Evolutionary conservation across 2,329 filamentous ascomycete genomes (phyloP), one percentile per base, ranked within the genome.

Genomic region (Botrytis medusae): DNA sequence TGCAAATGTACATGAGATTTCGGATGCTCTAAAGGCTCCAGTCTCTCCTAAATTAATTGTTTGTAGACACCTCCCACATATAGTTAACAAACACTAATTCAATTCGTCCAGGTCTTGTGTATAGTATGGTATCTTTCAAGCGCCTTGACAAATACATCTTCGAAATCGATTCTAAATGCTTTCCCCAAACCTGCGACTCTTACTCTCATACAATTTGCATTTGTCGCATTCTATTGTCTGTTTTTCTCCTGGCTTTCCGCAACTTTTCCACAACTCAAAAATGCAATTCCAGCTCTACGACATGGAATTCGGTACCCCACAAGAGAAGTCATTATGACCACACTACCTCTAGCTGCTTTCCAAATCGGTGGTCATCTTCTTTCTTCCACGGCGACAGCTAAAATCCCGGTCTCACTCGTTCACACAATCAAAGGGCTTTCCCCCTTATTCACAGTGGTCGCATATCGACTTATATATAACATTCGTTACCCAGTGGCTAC

Each of bases 381-480:
- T 62, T 97, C 93, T 82, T 97, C 95, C 9, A 96, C 94, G 76
- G 95, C 96, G 42, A 99, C 95, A 46, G 92, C 94, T 69, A 93
- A 94, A 81, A 98, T 99, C 72, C 95, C 96, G 0, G 96, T 99
- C 1, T 98, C 96, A 10, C 88, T 99, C 51, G 96, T 99, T 5
- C 96, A 99, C 83, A 99, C 96, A 1, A 98, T 99, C 84, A 99
- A 99, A 84, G 96, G 96, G 12, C 89, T 99, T 40, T 98, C 95
- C 4, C 96, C 96, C 6, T 86, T 99, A 12, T 97, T 99, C 82
- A 99, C 96, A 0, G 96, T 99, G 60, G 83, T 97, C 72, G 96
- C 96, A 70, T 99, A 99, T 81, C 91, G 96, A 71, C 83, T 97
- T 77, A 87, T 98, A 80, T 97, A 95, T 84, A 88, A 94, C 78